Evolutionary conservation across 2,329 filamentous ascomycete genomes (phyloP), one percentile per base, ranked within the genome.

Genomic region (Verticillium klebahnii): DNA sequence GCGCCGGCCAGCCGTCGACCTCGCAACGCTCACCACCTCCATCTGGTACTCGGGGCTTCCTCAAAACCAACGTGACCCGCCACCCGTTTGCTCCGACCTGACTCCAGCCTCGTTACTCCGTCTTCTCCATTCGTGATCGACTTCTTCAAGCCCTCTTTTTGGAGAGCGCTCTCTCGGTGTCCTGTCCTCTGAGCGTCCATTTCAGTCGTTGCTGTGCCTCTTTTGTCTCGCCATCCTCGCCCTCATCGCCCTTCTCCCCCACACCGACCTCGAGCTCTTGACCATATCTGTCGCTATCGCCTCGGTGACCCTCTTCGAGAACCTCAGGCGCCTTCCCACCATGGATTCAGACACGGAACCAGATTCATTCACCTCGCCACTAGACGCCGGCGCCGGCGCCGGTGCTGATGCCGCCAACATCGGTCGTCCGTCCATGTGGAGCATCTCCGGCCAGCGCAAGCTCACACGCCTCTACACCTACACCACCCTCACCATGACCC

Each of bases 381-480:
- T 19, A 11, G n/a, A 25, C 45, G 19, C n/a, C 9, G 45, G 45
- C 45, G 45, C 45, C 23, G 45, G 45, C 25, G 45, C 19, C 45
- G 45, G 45, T 5, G 45, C 9, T 14, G 45, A 50, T 25, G 45
- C n/a, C 19, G 12, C 6, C 12, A 14, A 11, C 31, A 76, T 74
- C 25, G 85, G 85, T 15, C 81, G 85, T 15, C 85, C 84, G 2
- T 79, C 82, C 50, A 78, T 85, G 65, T 87, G 84, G 85, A 85
- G 78, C 11, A 71, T 76, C 15, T 80, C 80, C 2, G 78, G 80
- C 5, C 79, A 81, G 65, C 78, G 84, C 52, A 83, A 82, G 69
- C 74, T 87, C 61, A 77, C 81, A 8, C 77, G 84, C 8, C 78
- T 87, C 8, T 87, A 87, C 65, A 72, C 85, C 61, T 86, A 83